Evolutionary conservation across 345 rosid species (phyloP), one percentile per base, ranked within the genome.

Genomic region (Aquilaria yunnanensis): DNA sequence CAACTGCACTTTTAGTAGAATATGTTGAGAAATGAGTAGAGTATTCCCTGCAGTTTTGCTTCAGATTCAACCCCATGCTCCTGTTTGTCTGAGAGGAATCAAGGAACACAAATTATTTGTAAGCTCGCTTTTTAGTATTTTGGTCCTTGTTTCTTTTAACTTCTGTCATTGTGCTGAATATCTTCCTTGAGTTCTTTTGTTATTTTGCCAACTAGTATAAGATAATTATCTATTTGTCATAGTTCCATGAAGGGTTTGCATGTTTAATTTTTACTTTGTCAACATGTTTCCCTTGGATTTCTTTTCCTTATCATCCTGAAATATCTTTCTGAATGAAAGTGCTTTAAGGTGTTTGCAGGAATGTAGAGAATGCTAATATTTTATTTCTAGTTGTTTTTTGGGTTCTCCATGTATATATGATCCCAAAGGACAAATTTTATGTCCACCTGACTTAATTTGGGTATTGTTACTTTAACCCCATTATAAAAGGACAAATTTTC

Each of bases 21-120:
- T 23, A 23, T 23, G 23, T 23, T 23, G 23, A 23, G 23, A 23
- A 23, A 23, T 23, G 23, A 23, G 23, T 23, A 23, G 23, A 23
- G 23, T 51, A 10, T 43, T 59, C 59, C 56, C 52, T 57, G 61
- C 60, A 34, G 51, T 66, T 66, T 31, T 13, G 54, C 59, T 64
- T 10, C 48, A 56, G 47, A 32, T 30, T 32, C 71, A 52, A 60
- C 47, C 37, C 53, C 52, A 16, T 10, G 34, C 52, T 54, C 57
- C 60, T 31, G 53, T 52, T 74, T 74, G 52, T 62, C 72, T 56
- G 31, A 59, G 54, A 54, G 41, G 53, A 45, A 56, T 49, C 46
- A 32, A 75, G 56, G 23, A 61, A 53, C 61, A 67, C 67, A 47
- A 61, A 67, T 62, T 29, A 66, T 67, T n/a, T 60, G 84, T 78